phyloP scores from a whole-genome alignment of 345 rosid genomes.

The Bruguiera gymnorhiza region DNA sequence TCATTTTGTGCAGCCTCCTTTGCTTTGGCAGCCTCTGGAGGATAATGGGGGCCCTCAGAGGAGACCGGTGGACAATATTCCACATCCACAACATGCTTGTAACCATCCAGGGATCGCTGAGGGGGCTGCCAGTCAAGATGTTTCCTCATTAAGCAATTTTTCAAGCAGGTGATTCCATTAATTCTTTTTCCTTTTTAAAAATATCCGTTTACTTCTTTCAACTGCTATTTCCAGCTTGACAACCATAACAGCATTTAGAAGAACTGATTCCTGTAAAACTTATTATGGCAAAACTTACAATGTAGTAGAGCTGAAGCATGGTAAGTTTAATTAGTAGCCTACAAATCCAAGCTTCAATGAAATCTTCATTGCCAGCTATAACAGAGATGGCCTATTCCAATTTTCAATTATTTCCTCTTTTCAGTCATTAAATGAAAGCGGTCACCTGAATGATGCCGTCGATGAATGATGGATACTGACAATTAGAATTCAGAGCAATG shows the following conservation, averaged over 20 bases:
- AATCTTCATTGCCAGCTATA: too few species aligned
- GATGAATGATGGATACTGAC: neutral
- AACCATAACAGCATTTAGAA: too few species aligned
- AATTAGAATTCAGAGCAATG: neutral
- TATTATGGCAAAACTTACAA: too few species aligned
- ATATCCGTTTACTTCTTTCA: too few species aligned
- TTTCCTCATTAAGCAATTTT: neutral
- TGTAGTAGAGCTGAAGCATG: too few species aligned
- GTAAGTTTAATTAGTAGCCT: too few species aligned
- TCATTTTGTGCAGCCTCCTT: conserved; percentile 83
- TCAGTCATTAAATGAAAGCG: neutral
- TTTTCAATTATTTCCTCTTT: conserved; percentile 3
- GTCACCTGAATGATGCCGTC: neutral
- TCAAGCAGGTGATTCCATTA: too few species aligned
- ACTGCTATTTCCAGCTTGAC: too few species aligned
- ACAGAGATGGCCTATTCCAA: too few species aligned
- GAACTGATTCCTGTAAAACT: too few species aligned
- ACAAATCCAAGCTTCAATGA: too few species aligned
- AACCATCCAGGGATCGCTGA: conserved; percentile 78
- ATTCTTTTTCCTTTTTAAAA: too few species aligned
- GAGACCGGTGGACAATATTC: conserved; percentile 83
- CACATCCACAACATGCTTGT: conserved; percentile 90
- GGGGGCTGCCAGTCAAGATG: conserved; percentile 58
- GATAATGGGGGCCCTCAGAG: conserved; percentile 79
- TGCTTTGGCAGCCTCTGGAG: conserved; percentile 84